Evolutionary conservation across 129 eudicot species (phyloP).

Genomic region (Apium graveolens): DNA sequence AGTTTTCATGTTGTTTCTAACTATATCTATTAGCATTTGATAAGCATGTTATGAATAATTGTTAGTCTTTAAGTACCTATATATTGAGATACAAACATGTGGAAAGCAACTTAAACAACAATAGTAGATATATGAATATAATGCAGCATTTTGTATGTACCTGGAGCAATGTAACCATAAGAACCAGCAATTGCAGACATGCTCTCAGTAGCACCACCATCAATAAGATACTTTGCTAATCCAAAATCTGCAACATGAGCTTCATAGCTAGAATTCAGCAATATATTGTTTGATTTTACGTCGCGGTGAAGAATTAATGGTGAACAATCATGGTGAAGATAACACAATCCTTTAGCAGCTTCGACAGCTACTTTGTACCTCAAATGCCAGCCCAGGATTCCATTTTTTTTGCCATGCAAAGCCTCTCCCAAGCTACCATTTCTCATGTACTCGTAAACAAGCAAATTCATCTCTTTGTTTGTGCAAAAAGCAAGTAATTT

Average conservation of each 20-base stretch:
- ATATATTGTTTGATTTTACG: conserved; percentile 79
- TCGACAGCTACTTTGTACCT: conserved; percentile 80
- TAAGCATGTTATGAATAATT: not conserved
- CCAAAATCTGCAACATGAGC: conserved; percentile 99
- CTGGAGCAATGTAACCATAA: conserved; percentile 98
- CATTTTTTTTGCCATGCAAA: conserved; percentile 67
- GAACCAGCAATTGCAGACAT: conserved; percentile 98
- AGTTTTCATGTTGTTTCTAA: not conserved
- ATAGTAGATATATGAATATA: not conserved
- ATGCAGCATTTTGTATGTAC: conserved; percentile 26
- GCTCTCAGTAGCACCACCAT: conserved; percentile 74
- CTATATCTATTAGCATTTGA: not conserved
- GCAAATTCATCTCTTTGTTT: conserved; percentile 67
- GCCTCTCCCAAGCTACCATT: conserved; percentile 95
- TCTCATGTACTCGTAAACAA: conserved; percentile 92
- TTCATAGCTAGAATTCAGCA: conserved; percentile 60
- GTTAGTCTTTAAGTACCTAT: not conserved
- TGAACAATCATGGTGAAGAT: conserved; percentile 93
- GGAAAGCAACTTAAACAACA: not conserved
- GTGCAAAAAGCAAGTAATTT: conserved; percentile 76
- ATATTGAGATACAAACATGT: not conserved
- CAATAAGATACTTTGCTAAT: conserved; percentile 74
- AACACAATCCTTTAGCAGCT: conserved; percentile 76
- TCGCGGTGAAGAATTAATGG: conserved; percentile 88
- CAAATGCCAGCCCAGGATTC: conserved; percentile 60